Base-by-base conservation (phyloP, 768 basidiomycete genomes). In the Auriculariales sp. region DNA sequence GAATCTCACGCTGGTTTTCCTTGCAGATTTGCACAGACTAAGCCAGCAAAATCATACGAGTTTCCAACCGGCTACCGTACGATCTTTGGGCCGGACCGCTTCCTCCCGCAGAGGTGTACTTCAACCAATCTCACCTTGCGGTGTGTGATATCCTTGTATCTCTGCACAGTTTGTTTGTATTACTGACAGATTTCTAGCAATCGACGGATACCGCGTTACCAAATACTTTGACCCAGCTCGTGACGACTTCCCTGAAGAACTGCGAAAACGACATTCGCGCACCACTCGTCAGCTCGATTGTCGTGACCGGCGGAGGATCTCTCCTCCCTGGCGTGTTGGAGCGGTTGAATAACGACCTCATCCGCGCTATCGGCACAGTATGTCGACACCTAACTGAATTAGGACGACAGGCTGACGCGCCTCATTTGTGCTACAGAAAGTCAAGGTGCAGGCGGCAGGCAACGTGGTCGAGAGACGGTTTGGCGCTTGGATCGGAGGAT, bases 401-500 rank as follows among this genome's bases (percentile, higher is more conserved):
- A 19, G 30, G 46, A 5, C 44, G 1, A 5, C 45, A 4, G 17
- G 46, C 28, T 33, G 24, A 19, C 33, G 25, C 39, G 10, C 17
- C 31, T 28, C 14, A 44, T 35, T n/a, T 19, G 10, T 4, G n/a
- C n/a, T 33, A n/a, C 54, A 66, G 56, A 65, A 93, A 81, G 77
- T 87, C 51, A 93, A 92, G 71, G 83, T 94, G 33, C 88, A 94
- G 58, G 83, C 92, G 0, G 84, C 95, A 2, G 91, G 92, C 10
- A 91, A 91, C 58, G 79, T 87, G 0, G 73, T 82, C 46, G 95
- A 98, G 63, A 77, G 94, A 42, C 77, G 83, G 50, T 95, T 90
- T 62, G 85, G 91, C 12, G 81, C 85, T 17, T 99, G 95, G 95
- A 68, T 99, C 5, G 95, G 95, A 10, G 95, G 94, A 27, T 91